Conservation (phyloP, 495 filamentous ascomycete genomes). For the Podospora australis region DNA sequence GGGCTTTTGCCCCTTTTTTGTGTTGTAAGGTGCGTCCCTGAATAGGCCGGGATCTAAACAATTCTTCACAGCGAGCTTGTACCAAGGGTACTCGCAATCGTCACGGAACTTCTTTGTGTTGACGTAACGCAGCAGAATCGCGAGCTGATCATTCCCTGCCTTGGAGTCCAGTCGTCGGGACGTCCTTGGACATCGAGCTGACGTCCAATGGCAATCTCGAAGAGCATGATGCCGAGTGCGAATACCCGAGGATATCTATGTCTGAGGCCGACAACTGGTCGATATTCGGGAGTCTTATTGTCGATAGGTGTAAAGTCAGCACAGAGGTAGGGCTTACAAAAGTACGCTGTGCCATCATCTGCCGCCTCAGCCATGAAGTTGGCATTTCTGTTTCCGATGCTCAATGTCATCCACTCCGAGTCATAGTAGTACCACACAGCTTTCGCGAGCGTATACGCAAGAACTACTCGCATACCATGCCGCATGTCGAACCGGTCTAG, state of each 20-base stretch:
- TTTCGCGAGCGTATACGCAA: slow-evolving; percentile 19
- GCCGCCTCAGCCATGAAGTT: not conserved
- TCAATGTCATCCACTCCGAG: slow-evolving; percentile 17
- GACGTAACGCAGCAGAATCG: not conserved
- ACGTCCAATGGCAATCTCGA: slow-evolving; percentile 15
- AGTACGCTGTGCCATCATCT: not conserved
- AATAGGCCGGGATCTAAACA: not conserved
- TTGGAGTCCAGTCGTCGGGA: not conserved
- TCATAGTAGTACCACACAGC: slow-evolving; percentile 21
- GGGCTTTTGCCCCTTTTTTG: not conserved
- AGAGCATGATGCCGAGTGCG: slow-evolving; percentile 19
- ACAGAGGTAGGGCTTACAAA: not conserved
- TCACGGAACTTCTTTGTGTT: not conserved
- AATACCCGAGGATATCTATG: slow-evolving; percentile 15
- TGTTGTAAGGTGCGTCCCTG: not conserved
- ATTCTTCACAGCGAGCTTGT: not conserved
- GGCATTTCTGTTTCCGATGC: slow-evolving; percentile 14
- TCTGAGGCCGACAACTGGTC: slow-evolving; percentile 2
- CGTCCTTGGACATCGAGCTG: slow-evolving; percentile 5
- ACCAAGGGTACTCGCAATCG: not conserved
- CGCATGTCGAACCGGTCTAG: slow-evolving; percentile 2
- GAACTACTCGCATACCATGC: slow-evolving; percentile 7
- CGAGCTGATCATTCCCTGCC: not conserved
- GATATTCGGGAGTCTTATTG: slow-evolving; percentile 1
- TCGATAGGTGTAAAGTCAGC: not conserved